phyloP scores from a whole-genome alignment of 257 asterid species.

The Nicotiana tabacum region DNA sequence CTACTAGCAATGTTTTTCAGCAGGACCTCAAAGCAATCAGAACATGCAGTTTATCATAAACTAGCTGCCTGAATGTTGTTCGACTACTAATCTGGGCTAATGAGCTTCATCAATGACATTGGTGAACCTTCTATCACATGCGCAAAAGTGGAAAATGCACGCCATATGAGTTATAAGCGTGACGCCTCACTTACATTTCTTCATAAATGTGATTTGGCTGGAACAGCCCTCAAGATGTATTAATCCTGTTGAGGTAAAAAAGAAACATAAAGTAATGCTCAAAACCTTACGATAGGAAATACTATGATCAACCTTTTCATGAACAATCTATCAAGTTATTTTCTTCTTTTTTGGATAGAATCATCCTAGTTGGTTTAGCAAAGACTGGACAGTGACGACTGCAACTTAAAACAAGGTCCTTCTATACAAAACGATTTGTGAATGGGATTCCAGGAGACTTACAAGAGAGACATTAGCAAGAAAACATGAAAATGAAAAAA shows the following conservation, averaged over 20 bases:
- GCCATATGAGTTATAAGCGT: background rate
- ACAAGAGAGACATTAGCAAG: background rate
- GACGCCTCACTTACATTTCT: background rate
- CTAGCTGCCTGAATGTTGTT: background rate
- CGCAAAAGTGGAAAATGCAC: background rate
- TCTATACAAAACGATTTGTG: background rate
- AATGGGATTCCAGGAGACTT: background rate
- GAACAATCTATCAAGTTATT: background rate
- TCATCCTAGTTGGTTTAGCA: background rate
- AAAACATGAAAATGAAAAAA: background rate
- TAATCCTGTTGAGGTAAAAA: conserved; percentile 3
- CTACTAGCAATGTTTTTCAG: background rate
- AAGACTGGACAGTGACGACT: background rate
- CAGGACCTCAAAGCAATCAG: background rate
- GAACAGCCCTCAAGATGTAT: background rate
- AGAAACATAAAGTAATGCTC: background rate
- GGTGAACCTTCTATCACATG: background rate
- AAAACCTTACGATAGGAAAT: background rate
- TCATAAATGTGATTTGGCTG: background rate
- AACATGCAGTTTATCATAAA: background rate
- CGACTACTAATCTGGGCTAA: background rate
- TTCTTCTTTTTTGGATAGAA: background rate
- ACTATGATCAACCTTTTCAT: background rate
- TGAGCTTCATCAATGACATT: background rate
- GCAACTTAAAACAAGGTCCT: background rate